A percentile compares a stretch with the other conserved stretches of the same genome.
phyloP scores from a whole-genome alignment of 768 basidiomycete species.

The Cystobasidium tubakii region DNA sequence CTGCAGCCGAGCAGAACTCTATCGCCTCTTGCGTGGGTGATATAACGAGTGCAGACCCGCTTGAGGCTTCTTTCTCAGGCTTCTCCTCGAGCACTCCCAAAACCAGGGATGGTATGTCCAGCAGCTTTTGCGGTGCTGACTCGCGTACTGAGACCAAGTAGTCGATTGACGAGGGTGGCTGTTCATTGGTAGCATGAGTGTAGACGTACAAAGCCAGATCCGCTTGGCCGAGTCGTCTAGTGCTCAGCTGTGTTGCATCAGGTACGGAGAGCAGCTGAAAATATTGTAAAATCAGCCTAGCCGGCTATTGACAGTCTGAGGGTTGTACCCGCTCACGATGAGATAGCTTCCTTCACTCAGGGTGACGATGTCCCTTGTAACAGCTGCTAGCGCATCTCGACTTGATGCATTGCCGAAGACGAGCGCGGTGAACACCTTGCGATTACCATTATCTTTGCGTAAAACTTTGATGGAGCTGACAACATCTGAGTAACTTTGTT shows the following conservation, averaged over 20 bases:
- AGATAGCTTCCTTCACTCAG: not conserved
- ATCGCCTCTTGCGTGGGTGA: not conserved
- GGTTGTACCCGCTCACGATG: not conserved
- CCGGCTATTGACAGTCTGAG: too few species aligned
- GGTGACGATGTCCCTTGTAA: not conserved
- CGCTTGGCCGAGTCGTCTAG: not conserved
- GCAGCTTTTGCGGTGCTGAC: constrained; percentile 1
- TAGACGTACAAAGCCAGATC: constrained; percentile 26
- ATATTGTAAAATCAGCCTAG: not conserved
- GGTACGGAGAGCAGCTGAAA: constrained; percentile 2
- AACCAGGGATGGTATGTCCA: constrained; percentile 4
- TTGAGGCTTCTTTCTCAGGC: not conserved
- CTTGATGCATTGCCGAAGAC: not conserved
- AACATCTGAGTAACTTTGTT: not conserved
- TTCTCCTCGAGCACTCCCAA: not conserved
- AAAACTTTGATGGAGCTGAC: not conserved
- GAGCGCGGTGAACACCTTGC: not conserved
- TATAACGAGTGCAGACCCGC: not conserved
- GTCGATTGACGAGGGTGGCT: not conserved
- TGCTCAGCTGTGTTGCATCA: constrained; percentile 16
- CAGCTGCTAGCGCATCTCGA: not conserved
- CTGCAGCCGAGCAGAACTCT: not conserved
- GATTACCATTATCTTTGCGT: not conserved
- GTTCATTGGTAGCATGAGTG: not conserved
- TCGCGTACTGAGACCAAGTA: constrained; percentile 7